Percentiles rank a stretch among this genome's conserved stretches.
These are phyloP conservation scores for Wickerhamiella nectarea DNA, from an alignment of 805 yeast genomes.

Conservation along the genomic window DNA sequence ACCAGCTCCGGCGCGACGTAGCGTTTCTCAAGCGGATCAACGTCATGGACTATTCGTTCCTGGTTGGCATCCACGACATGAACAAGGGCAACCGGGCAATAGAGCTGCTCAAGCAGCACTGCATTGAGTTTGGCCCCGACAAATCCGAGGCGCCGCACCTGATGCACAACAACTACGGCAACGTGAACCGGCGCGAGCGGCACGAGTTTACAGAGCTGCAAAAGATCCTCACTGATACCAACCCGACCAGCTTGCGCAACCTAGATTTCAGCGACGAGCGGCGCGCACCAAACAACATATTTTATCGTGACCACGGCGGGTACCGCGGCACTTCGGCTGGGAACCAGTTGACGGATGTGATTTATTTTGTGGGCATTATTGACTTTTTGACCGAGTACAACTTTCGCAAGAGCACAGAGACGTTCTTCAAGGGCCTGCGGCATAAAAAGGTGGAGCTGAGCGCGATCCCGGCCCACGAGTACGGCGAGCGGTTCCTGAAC, in stretches of 20 bases:
- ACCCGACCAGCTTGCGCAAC: conserved; percentile 25
- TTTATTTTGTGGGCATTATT: conserved; percentile 85
- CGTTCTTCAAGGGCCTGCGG: conserved; percentile 64
- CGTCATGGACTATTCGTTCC: conserved; percentile 89
- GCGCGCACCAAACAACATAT: conserved; percentile 32
- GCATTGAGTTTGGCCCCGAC: conserved; percentile 20
- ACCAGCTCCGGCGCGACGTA: conserved; percentile 68
- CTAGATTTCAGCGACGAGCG: conserved; percentile 23
- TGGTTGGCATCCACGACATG: conserved; percentile 77
- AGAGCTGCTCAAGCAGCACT: conserved; percentile 12
- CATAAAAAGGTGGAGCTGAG: conserved; percentile 61
- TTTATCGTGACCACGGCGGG: conserved; percentile 77
- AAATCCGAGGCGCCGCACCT: neutral
- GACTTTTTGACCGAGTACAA: conserved; percentile 66
- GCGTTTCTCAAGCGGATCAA: conserved; percentile 55
- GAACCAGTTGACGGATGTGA: conserved; percentile 46
- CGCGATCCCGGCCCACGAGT: conserved; percentile 82
- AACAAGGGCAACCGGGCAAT: conserved; percentile 37
- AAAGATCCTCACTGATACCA: conserved; percentile 23
- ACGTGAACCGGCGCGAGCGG: conserved; percentile 12
- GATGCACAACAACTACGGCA: conserved; percentile 8
- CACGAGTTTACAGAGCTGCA: conserved; percentile 26
- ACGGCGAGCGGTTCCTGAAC: conserved; percentile 70
- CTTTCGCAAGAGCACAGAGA: conserved; percentile 62
- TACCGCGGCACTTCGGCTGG: conserved; percentile 54